These are phyloP conservation scores for Silene uniflora DNA, from an alignment of 148 eudicot genomes.

Conservation along the genomic window DNA sequence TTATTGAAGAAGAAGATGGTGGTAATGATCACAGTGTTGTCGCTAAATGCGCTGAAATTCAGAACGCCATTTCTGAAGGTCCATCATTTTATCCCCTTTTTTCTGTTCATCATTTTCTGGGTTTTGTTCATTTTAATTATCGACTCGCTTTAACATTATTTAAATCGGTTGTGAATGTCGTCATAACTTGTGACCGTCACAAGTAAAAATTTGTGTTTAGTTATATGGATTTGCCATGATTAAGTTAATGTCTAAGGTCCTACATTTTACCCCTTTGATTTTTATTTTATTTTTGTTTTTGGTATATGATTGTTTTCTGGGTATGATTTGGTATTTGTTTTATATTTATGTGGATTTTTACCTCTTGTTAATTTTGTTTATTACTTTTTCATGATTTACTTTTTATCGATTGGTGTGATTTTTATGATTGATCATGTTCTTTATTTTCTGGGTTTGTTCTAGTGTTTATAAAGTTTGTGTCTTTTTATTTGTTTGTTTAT, in stretches of 20 bases:
- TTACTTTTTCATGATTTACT: neutral
- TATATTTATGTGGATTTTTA: neutral
- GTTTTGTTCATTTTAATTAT: neutral
- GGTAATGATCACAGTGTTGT: conserved; percentile 53
- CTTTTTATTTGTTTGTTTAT: neutral
- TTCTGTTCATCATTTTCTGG: neutral
- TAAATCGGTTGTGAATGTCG: no score
- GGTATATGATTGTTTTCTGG: neutral
- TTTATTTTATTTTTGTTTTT: neutral
- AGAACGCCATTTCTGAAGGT: conserved; percentile 89
- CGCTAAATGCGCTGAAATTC: conserved; percentile 81
- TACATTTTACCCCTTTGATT: neutral
- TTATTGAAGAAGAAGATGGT: conserved; percentile 93
- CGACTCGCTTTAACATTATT: no score
- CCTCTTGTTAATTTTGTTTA: no score
- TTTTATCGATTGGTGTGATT: no score
- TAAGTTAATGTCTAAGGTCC: neutral
- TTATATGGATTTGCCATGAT: no score
- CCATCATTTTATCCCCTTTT: neutral
- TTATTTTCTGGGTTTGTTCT: neutral
- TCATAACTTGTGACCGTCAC: no score
- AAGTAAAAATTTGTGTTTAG: no score
- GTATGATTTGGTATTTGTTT: conserved; percentile 3
- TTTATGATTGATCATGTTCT: neutral
- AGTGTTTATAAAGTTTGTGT: neutral